phyloP scores from a whole-genome alignment of 805 yeast genomes.

The Brettanomyces bruxellensis region DNA sequence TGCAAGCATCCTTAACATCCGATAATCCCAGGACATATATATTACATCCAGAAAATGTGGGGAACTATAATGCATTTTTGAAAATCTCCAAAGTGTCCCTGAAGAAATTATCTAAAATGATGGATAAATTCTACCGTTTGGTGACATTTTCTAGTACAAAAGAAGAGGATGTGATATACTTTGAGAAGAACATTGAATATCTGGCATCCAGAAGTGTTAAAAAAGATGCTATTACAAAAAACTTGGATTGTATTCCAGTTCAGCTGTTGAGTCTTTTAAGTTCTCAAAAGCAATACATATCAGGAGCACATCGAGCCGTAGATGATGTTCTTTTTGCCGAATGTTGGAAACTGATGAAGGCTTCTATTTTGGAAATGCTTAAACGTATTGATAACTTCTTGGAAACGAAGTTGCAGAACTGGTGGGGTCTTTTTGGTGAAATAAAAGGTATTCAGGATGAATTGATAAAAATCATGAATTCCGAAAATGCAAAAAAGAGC shows the following conservation, averaged over 20 bases:
- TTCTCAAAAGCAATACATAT: background rate
- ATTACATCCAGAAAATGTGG: conserved; percentile 28
- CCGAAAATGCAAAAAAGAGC: conserved; percentile 6
- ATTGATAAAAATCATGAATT: conserved; percentile 10
- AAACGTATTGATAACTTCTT: conserved; percentile 25
- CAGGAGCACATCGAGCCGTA: conserved; percentile 3
- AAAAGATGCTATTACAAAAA: conserved; percentile 1
- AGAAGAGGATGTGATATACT: conserved; percentile 22
- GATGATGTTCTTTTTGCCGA: conserved; percentile 8
- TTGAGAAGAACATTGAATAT: conserved; percentile 3
- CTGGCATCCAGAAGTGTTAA: conserved; percentile 9
- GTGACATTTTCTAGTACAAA: conserved; percentile 18
- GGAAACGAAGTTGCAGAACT: conserved; percentile 26
- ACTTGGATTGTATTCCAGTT: conserved; percentile 7
- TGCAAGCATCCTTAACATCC: background rate
- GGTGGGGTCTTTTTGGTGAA: conserved; percentile 40
- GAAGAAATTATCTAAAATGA: conserved; percentile 17
- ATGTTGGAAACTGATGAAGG: conserved; percentile 10
- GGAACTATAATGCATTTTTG: conserved; percentile 39
- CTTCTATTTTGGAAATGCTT: conserved; percentile 19
- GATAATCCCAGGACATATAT: background rate
- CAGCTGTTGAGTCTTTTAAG: conserved; percentile 1
- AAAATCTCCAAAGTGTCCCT: conserved; percentile 38
- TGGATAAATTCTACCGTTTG: conserved; percentile 27
- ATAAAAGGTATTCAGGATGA: conserved; percentile 27